These are phyloP conservation scores for Saprolegnia parasitica DNA, from an alignment of 352 stramenopile species.

Conservation along the genomic window DNA sequence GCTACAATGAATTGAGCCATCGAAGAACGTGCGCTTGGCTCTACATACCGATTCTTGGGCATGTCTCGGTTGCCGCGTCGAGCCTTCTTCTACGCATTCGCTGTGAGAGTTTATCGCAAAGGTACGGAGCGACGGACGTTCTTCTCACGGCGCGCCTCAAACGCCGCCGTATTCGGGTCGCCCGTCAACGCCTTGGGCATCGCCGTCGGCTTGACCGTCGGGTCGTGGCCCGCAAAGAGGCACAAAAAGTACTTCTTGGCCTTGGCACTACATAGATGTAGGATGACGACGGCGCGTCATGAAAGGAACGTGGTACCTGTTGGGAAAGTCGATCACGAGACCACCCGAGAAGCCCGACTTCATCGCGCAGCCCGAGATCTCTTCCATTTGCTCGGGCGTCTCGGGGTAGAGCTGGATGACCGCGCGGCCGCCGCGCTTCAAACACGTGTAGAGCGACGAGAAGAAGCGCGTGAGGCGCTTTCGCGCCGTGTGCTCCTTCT, in stretches of 20 bases:
- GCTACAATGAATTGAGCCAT: conserved; percentile 33
- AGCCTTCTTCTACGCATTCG: conserved; percentile 23
- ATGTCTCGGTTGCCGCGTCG: conserved; percentile 39
- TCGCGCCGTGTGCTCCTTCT: conserved; percentile 91
- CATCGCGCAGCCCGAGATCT: conserved; percentile 88
- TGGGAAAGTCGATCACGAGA: conserved; percentile 99
- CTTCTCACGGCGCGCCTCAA: conserved; percentile 50
- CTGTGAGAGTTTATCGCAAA: not conserved
- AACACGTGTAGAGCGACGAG: conserved; percentile 85
- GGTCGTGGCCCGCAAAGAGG: conserved; percentile 92
- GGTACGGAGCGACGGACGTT: conserved; percentile 38
- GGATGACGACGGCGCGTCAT: not conserved
- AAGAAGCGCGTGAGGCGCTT: conserved; percentile 97
- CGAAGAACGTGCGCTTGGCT: not conserved
- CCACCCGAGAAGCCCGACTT: conserved; percentile 91
- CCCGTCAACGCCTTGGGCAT: conserved; percentile 80
- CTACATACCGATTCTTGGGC: conserved; percentile 62
- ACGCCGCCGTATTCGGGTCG: conserved; percentile 48
- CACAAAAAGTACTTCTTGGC: conserved; percentile 99
- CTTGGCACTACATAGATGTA: conserved; percentile 67
- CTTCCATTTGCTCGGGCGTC: conserved; percentile 94
- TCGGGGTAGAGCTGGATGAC: conserved; percentile 99
- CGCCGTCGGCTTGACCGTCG: conserved; percentile 38
- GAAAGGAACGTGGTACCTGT: conserved; percentile 54
- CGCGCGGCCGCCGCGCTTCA: conserved; percentile 86